phyloP scores from a whole-genome alignment of 2,329 filamentous ascomycete genomes.

The Ceratocystis ficicola region DNA sequence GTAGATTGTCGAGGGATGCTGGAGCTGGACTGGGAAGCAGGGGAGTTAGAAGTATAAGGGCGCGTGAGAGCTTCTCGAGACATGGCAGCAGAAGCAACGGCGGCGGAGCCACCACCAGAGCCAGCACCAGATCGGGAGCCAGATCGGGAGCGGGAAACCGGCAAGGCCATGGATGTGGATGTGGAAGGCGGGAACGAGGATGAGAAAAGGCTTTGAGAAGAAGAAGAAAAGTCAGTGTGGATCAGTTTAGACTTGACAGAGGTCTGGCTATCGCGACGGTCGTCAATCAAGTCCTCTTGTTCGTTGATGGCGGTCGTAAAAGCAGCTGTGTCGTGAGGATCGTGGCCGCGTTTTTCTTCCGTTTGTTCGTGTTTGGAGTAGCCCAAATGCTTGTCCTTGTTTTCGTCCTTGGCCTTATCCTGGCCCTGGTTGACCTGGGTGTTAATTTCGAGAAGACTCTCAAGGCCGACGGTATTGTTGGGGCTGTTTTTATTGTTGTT shows the following conservation, averaged over 20 bases:
- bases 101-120: neutral
- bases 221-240: neutral
- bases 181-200: neutral
- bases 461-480: neutral
- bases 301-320: neutral
- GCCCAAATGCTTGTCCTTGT: neutral
- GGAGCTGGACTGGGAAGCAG: neutral
- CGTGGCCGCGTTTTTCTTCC: neutral
- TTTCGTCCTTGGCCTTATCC: too few species aligned
- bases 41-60: neutral
- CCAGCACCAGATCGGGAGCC: neutral
- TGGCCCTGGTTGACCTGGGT: too few species aligned
- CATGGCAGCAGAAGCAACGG: neutral
- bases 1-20: constrained; percentile 17
- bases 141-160: constrained; percentile 3
- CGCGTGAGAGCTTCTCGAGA: neutral
- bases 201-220: neutral
- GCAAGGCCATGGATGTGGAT: constrained; percentile 12
- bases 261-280: neutral
- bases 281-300: neutral
- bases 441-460: neutral
- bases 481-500: neutral
- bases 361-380: neutral
- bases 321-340: neutral
- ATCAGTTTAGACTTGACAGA: neutral